Conservation (phyloP, 2,329 filamentous ascomycete species). For the Trichothecium sympodiale region DNA sequence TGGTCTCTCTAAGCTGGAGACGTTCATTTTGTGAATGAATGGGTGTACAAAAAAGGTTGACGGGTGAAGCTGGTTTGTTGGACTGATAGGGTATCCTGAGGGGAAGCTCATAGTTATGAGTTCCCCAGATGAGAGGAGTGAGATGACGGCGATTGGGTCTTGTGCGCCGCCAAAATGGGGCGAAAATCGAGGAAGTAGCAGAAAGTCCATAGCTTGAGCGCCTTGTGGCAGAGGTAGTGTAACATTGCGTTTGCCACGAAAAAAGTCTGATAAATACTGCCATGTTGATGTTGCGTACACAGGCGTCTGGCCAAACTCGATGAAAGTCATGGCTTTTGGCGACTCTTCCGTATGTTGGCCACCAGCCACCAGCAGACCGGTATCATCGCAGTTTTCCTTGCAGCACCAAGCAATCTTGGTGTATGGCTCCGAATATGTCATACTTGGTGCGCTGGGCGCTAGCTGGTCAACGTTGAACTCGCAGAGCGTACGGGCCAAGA, state of each 20-base stretch:
- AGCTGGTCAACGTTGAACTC: slow-evolving; percentile 64
- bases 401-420: slow-evolving; percentile 83
- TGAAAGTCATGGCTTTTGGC: slow-evolving; percentile 71
- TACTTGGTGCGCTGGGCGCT: slow-evolving; percentile 31
- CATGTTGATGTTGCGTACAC: slow-evolving; percentile 86
- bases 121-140: slow-evolving; percentile 75
- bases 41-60: slow-evolving; percentile 84
- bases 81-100: slow-evolving; percentile 78
- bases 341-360: slow-evolving; percentile 58
- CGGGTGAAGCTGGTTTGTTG: slow-evolving; percentile 85
- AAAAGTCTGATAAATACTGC: slow-evolving; percentile 70
- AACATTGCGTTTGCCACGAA: slow-evolving; percentile 63
- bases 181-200: slow-evolving; percentile 68
- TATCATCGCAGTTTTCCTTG: slow-evolving; percentile 89
- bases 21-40: slow-evolving; percentile 62
- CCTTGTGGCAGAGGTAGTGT: slow-evolving; percentile 67
- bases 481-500: slow-evolving; percentile 73
- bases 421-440: slow-evolving; percentile 26
- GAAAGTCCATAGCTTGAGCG: slow-evolving; percentile 68
- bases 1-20: slow-evolving; percentile 65
- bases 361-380: slow-evolving; percentile 75
- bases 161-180: slow-evolving; percentile 82
- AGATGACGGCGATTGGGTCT: slow-evolving; percentile 79
- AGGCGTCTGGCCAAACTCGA: slow-evolving; percentile 82
- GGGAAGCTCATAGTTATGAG: slow-evolving; percentile 85